These are phyloP conservation scores for Sugiyamaella marilandica DNA, from an alignment of 805 yeast genomes.

Conservation along the genomic window DNA sequence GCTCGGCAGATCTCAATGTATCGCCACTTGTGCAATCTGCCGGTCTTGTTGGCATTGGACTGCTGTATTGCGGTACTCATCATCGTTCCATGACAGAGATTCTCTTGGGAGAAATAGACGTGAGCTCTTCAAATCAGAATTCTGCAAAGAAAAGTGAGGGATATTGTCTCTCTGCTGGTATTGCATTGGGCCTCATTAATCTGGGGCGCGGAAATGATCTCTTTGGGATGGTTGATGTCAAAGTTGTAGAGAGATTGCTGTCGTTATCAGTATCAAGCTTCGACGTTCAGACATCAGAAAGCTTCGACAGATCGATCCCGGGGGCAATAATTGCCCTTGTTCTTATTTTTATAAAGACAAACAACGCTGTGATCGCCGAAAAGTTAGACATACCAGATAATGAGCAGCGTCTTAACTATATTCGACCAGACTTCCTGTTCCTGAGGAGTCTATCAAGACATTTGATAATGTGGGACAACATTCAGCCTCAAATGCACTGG, in stretches of 20 bases:
- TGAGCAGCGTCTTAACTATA: slow-evolving; percentile 55
- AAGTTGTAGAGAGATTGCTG: slow-evolving; percentile 55
- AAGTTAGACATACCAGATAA: slow-evolving; percentile 59
- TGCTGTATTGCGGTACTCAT: slow-evolving; percentile 69
- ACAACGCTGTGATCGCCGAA: slow-evolving; percentile 52
- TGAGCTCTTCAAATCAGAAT: neutral
- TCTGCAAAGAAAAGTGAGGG: slow-evolving; percentile 46
- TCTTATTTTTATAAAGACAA: slow-evolving; percentile 67
- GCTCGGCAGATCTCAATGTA: slow-evolving; percentile 86
- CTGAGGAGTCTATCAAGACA: slow-evolving; percentile 59
- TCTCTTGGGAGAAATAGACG: slow-evolving; percentile 56
- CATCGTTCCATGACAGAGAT: slow-evolving; percentile 85
- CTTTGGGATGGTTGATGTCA: slow-evolving; percentile 52
- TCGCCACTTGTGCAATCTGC: slow-evolving; percentile 82
- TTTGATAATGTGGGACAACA: slow-evolving; percentile 66
- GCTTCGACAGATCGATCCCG: slow-evolving; percentile 53
- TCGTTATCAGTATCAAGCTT: slow-evolving; percentile 48
- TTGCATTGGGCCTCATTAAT: slow-evolving; percentile 79
- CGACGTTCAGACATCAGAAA: slow-evolving; percentile 57
- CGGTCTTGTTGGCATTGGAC: slow-evolving; percentile 84
- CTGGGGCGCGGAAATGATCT: slow-evolving; percentile 67
- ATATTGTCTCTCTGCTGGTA: slow-evolving; percentile 82
- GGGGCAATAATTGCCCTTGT: slow-evolving; percentile 77
- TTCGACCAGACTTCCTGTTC: slow-evolving; percentile 73
- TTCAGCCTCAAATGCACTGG: slow-evolving; percentile 52